Evolutionary conservation across 2,329 filamentous ascomycete species (phyloP), one percentile per base, ranked within the genome.

Genomic region (Venturia oleaginea): DNA sequence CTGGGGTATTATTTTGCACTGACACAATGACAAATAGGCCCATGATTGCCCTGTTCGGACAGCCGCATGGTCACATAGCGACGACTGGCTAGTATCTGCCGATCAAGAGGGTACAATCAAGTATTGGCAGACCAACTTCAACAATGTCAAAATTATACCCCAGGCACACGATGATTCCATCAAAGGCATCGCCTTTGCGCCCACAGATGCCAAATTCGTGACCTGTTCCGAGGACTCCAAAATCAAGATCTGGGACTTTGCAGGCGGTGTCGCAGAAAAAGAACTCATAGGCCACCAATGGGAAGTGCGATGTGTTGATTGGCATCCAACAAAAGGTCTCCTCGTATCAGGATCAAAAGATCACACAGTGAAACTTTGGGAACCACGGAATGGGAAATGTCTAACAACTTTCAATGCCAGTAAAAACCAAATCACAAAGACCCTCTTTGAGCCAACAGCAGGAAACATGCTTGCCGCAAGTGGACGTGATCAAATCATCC

Each of bases 121-220:
- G 78, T 99, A 99, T 78, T 97, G 93, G 91, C 92, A 97, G 75
- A 91, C 93, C 38, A 99, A 97, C 75, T 97, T 99, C 79, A 97
- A 99, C 81, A 97, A 97, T 71, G 92, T 97, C 66, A 91, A 97
- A 76, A 92, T 91, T 63, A 91, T 99, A 63, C 24, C 22, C 24
- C 87, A 92, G 72, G 94, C 92, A 7, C 94, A 97, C 73, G 85
- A 86, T 60, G 92, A 97, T 72, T 89, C 93, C 5, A 90, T 99
- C 67, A 83, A 94, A 70, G 94, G 97, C 71, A 80, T 99, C 46
- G 89, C 93, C 10, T 97, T 97, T 76, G 91, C 92, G 66, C 94
- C 94, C 0, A 96, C 89, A 67, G 94, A 99, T 76, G 84, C 89
- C 66, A 97, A 97, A 74, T 99, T 99, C 70, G 90, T 97, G 68